Percentiles rank a stretch among this genome's conserved stretches.
Conservation (phyloP, 2,329 filamentous ascomycete species). For the Chaetothyriales sp. region DNA sequence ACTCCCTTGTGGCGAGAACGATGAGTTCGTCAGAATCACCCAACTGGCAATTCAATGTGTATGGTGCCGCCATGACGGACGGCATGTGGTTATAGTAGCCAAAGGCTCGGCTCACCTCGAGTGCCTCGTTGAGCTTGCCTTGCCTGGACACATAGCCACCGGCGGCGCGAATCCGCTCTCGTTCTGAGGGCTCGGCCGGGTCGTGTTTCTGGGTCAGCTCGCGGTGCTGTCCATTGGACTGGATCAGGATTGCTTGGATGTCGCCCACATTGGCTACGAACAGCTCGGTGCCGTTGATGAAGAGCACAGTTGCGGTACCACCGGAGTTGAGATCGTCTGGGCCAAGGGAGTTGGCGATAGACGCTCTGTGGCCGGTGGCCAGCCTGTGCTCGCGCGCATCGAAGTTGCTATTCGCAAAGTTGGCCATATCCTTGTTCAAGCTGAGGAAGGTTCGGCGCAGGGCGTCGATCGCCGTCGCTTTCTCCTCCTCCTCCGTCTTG, state of each 20-base stretch:
- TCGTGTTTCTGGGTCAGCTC: constrained; percentile 86
- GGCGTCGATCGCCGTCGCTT: constrained; percentile 69
- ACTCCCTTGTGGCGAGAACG: constrained; percentile 72
- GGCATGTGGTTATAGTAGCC: constrained; percentile 89
- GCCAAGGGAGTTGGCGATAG: constrained; percentile 61
- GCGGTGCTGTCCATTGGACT: constrained; percentile 68
- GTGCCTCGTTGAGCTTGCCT: constrained; percentile 77
- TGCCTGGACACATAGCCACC: constrained; percentile 93
- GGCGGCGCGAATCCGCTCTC: constrained; percentile 79
- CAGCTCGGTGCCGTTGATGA: constrained; percentile 75
- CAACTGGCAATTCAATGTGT: constrained; percentile 63
- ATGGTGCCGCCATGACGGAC: constrained; percentile 76
- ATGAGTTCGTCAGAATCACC: constrained; percentile 88
- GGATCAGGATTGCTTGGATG: constrained; percentile 86
- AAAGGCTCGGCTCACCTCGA: constrained; percentile 87
- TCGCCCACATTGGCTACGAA: constrained; percentile 94
- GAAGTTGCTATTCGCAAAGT: constrained; percentile 63
- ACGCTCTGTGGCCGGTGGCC: constrained; percentile 51
- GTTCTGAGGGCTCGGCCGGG: constrained; percentile 69
- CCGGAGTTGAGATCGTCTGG: constrained; percentile 83
- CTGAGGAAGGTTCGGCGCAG: constrained; percentile 71
- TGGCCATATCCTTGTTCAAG: constrained; percentile 86
- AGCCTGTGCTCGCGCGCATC: constrained; percentile 33
- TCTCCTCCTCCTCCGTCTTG: constrained; percentile 46
- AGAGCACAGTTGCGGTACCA: constrained; percentile 80